Evolutionary conservation across 148 eudicot genomes (phyloP), one percentile per base, ranked within the genome.

Genomic region (Vaccinium myrtillus): DNA sequence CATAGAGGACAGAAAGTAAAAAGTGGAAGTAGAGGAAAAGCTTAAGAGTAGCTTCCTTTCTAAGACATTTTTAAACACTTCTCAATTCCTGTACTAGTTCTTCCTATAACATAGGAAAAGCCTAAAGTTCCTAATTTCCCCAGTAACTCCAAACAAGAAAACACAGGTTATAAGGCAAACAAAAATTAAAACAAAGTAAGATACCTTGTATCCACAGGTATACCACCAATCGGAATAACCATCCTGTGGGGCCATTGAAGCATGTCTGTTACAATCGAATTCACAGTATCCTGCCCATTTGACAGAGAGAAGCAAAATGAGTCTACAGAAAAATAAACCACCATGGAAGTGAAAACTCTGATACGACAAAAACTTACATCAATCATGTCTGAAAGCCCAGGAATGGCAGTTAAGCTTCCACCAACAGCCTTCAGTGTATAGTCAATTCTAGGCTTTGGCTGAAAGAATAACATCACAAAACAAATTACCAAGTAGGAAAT

Each of bases 201-300:
- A 36, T 88, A 95, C 99, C 98, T 97, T 82, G 86, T 78, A 87
- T 97, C 98, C 50, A 92, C 91, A 59, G 92, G 92, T 87, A 90
- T 51, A 75, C 95, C 99, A 75, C 98, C 99, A 84, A 97, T 92
- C n/a, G 99, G 99, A 84, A 97, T 96, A 87, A 97, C 98, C 87
- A 97, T 95, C 85, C 99, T 93, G 88, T 97, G 99, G 80, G 99
- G 99, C 99, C 99, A 97, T 85, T 92, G 91, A 43, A 97, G 96
- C 87, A 92, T 95, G 87, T 97, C 99, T 14, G 87, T 90, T 81
- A 97, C 95, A 67, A 97, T 97, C 16, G 99, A 76, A 19, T 94
- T 83, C 53, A 97, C 99, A 19, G 96, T 97, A 86, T 96, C 99
- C 99, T 96, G 77, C 78, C 54, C 81, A 85, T 59, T 84, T 86